Base-by-base conservation (phyloP, 495 filamentous ascomycete species). In the Recurvomyces mirabilis region DNA sequence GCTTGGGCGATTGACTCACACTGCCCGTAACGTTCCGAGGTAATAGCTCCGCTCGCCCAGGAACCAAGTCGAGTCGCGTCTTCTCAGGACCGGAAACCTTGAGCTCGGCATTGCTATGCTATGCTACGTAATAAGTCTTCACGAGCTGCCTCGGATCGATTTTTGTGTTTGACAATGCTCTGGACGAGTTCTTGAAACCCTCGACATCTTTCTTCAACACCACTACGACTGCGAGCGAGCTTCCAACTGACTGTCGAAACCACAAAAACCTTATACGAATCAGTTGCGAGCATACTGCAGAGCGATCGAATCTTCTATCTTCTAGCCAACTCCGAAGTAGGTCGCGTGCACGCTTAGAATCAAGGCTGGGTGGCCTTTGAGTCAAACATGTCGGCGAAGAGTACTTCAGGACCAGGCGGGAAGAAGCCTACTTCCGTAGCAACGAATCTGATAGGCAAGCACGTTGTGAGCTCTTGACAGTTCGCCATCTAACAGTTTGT, bases 371-470 rank as follows among this genome's bases (percentile, higher is more conserved):
- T n/a, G n/a, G n/a, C n/a, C n/a, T n/a, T n/a, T n/a, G n/a, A n/a
- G n/a, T 18, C 20, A 41, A 62, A 19, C 26, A 84, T 85, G 80
- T 77, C 79, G 44, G 73, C 78, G 33, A 81, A 78, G 54, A 72
- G 52, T 50, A 65, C 60, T 23, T 71, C 72, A 56, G 77, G 76
- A 43, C 68, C 70, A 37, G 74, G 82, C 60, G 76, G 79, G 62
- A 87, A 80, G 64, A 77, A 84, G 71, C 79, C 81, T 56, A 72
- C 88, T 29, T 85, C 87, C 25, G 81, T 81, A 47, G 87, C 91
- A 23, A 89, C 86, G 12, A 95, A 96, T 61, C 64, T 98, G 47
- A 94, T 98, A 60, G 89, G 89, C 93, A 73, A 59, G 68, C 52
- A 41, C 30, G 7, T 38, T 20, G 21, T 4, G 5, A 12, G 25